Evolutionary conservation across 2,329 filamentous ascomycete species (phyloP), one percentile per base, ranked within the genome.

Genomic region (Pseudogymnoascus sp.): DNA sequence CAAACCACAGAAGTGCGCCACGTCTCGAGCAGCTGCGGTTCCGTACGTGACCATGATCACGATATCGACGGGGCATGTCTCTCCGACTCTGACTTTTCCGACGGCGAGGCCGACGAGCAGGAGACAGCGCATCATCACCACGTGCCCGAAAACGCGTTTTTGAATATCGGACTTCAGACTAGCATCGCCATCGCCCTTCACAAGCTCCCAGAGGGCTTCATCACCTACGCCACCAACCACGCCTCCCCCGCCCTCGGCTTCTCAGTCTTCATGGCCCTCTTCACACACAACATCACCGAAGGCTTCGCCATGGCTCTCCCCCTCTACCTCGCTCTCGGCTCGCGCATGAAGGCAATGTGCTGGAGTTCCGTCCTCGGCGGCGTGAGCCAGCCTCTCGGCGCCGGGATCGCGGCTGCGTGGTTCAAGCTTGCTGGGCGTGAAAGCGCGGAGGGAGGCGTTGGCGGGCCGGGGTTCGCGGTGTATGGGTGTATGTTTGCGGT

Each of bases 261-360:
- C 74, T 89, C 90, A 59, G 91, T 99, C 60, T 99, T 99, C 76
- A 84, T 97, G 74, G 93, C 94, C 0, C 82, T 99, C 6, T 96
- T 96, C 71, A 93, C 99, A 63, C 94, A 99, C 80, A 99, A 97
- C 76, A 96, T 99, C 70, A 92, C 91, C 28, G 94, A 99, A 76
- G 94, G 94, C 1, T 97, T 97, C 72, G 90, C 92, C 64, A 88
- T 99, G 82, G 91, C 92, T 0, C 77, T 99, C 0, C 94, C 94
- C 0, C 80, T 99, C 0, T 99, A 96, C 74, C 89, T 99, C 69
- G 94, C 94, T 1, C 83, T 97, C 33, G 83, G 87, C 64, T 93
- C 86, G 62, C 87, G 92, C 50, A 77, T 84, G 71, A 88, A 86
- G 68, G 93, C 94, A 16, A 94, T 97, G 77, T 75, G 89, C 63